These are phyloP conservation scores for Aspergillus sergii DNA, from an alignment of 2,329 filamentous ascomycete species.

Conservation along the genomic window DNA sequence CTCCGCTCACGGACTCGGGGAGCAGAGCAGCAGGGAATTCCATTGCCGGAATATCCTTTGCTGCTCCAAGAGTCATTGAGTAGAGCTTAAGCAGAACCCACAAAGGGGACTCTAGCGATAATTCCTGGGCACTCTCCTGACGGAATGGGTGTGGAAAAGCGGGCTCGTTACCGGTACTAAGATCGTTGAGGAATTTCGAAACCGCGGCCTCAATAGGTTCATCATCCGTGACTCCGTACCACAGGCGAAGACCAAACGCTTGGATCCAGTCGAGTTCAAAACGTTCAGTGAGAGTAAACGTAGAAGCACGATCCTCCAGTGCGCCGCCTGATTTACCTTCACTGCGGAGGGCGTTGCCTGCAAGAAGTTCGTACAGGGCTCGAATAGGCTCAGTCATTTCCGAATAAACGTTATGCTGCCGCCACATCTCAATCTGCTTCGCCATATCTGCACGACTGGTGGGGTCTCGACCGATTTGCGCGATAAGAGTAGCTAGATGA, in stretches of 20 bases:
- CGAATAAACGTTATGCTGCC: slow-evolving; percentile 76
- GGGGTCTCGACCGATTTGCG: slow-evolving; percentile 76
- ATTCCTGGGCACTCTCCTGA: slow-evolving; percentile 59
- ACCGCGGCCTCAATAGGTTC: slow-evolving; percentile 75
- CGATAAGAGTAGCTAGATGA: slow-evolving; percentile 79
- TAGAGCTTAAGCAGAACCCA: slow-evolving; percentile 87
- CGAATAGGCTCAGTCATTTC: slow-evolving; percentile 85
- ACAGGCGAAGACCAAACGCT: slow-evolving; percentile 85
- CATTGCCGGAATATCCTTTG: slow-evolving; percentile 37
- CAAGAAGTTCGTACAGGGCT: slow-evolving; percentile 84
- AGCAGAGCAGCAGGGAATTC: slow-evolving; percentile 70
- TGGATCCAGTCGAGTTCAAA: slow-evolving; percentile 93
- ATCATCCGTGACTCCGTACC: slow-evolving; percentile 74
- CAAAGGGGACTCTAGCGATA: slow-evolving; percentile 72
- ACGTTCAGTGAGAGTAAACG: slow-evolving; percentile 78
- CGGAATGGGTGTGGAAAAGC: slow-evolving; percentile 74
- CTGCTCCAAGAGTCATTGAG: slow-evolving; percentile 48
- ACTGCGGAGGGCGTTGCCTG: slow-evolving; percentile 83
- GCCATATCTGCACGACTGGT: slow-evolving; percentile 72
- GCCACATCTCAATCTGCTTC: slow-evolving; percentile 82
- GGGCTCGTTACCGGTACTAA: slow-evolving; percentile 69
- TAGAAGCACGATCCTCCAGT: slow-evolving; percentile 76
- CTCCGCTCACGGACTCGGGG: slow-evolving; percentile 75
- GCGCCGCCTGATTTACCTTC: slow-evolving; percentile 72
- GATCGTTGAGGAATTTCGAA: slow-evolving; percentile 70